Evolutionary conservation across 495 filamentous ascomycete genomes (phyloP).

Genomic region (Hypoxylon rickii): DNA sequence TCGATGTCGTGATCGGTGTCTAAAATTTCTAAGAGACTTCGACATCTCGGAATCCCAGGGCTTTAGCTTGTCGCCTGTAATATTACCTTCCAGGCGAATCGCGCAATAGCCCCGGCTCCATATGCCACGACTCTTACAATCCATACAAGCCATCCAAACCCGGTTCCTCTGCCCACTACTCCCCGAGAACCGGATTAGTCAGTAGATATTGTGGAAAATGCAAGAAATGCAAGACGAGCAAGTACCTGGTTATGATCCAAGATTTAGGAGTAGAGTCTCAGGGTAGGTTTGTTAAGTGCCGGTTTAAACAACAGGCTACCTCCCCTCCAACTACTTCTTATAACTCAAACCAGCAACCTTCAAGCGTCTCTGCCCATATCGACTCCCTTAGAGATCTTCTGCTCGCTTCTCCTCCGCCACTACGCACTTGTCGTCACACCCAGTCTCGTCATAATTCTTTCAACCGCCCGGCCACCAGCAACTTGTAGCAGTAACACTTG

Average conservation of each 20-base stretch:
- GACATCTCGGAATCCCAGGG: constrained; percentile 1
- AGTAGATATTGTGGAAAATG: constrained; percentile 6
- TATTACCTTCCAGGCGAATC: constrained; percentile 31
- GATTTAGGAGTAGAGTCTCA: constrained; percentile 1
- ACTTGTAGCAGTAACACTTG: background rate
- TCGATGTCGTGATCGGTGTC: constrained; percentile 46
- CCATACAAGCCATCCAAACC: constrained; percentile 5
- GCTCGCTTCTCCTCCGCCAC: background rate
- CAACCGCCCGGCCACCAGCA: background rate
- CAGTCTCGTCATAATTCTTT: background rate
- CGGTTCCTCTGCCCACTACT: constrained; percentile 6
- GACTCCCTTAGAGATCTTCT: background rate
- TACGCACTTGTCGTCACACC: constrained; percentile 3
- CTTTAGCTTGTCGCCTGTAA: constrained; percentile 17
- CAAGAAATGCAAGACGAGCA: background rate
- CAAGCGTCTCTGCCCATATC: constrained; percentile 16
- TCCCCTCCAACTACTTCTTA: constrained; percentile 10
- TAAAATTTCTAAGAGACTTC: constrained; percentile 36
- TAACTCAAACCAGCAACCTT: constrained; percentile 20
- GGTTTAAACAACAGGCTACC: constrained; percentile 7
- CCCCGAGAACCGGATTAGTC: constrained; percentile 37
- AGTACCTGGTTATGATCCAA: background rate
- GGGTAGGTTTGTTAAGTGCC: constrained; percentile 12
- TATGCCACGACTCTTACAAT: constrained; percentile 16
- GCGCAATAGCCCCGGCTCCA: constrained; percentile 34